Conservation (phyloP, 805 yeast genomes). For the Schwanniomyces yamadae region DNA sequence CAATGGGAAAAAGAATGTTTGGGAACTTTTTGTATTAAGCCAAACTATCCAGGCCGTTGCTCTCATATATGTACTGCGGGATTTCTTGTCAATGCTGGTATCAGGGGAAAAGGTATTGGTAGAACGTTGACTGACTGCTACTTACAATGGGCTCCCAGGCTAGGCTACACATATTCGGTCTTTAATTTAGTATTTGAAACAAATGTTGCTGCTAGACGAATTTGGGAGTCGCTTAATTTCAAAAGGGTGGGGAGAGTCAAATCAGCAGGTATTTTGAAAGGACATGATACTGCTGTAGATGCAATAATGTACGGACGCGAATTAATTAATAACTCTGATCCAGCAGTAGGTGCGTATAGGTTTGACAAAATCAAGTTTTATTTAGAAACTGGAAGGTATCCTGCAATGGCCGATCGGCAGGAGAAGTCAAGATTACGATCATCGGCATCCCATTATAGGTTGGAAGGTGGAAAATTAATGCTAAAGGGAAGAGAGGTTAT, state of each 20-base stretch:
- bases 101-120: slow-evolving; percentile 90
- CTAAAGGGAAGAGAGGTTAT: slow-evolving; percentile 83
- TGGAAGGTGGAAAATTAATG: slow-evolving; percentile 70
- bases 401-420: slow-evolving; percentile 74
- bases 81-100: slow-evolving; percentile 88
- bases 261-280: slow-evolving; percentile 86
- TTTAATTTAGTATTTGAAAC: slow-evolving; percentile 88
- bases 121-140: slow-evolving; percentile 79
- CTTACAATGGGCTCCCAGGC: slow-evolving; percentile 84
- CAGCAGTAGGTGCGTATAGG: slow-evolving; percentile 52
- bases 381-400: slow-evolving; percentile 82
- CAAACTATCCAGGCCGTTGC: slow-evolving; percentile 90
- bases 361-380: slow-evolving; percentile 79
- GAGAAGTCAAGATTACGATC: slow-evolving; percentile 88
- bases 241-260: slow-evolving; percentile 75
- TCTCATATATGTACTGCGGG: slow-evolving; percentile 91
- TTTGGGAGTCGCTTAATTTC: slow-evolving; percentile 76
- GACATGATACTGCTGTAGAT: slow-evolving; percentile 82
- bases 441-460: slow-evolving; percentile 71
- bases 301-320: slow-evolving; percentile 83
- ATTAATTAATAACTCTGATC: slow-evolving; percentile 55
- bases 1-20: slow-evolving; percentile 93
- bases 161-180: slow-evolving; percentile 82
- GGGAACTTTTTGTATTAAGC: slow-evolving; percentile 81
- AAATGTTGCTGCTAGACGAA: slow-evolving; percentile 75